A percentile compares a stretch with the other conserved stretches of the same genome.
phyloP scores from a whole-genome alignment of 768 basidiomycete genomes.

The Mycena capillaripes region DNA sequence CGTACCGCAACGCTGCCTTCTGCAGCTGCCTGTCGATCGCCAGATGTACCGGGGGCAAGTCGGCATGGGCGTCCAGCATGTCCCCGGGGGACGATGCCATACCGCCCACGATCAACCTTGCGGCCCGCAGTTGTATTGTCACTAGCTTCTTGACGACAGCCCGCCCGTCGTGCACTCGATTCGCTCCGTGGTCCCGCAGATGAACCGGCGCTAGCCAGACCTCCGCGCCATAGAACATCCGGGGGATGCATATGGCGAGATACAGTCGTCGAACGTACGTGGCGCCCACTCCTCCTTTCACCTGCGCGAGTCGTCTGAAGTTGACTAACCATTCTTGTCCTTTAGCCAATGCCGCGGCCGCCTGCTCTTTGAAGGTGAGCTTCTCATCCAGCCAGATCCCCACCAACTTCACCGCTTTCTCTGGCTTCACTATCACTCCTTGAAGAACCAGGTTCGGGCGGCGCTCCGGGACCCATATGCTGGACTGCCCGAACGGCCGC shows the following conservation, averaged over 20 bases:
- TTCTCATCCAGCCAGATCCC: constrained; percentile 1
- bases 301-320: neutral
- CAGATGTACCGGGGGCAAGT: neutral
- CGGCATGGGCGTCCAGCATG: neutral
- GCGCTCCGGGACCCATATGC: neutral
- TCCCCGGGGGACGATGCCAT: neutral
- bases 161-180: neutral
- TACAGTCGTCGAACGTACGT: neutral
- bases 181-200: neutral
- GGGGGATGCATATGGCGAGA: neutral
- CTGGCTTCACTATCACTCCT: neutral
- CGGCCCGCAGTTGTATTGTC: neutral
- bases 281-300: neutral
- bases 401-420: neutral
- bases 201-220: neutral
- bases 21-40: neutral
- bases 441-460: neutral
- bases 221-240: neutral
- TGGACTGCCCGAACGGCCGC: neutral
- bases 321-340: neutral
- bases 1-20: neutral
- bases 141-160: neutral
- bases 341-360: neutral
- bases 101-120: neutral
- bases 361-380: constrained; percentile 1